phyloP scores from a whole-genome alignment of 306 rosid genomes.

The Acmispon strigosus region DNA sequence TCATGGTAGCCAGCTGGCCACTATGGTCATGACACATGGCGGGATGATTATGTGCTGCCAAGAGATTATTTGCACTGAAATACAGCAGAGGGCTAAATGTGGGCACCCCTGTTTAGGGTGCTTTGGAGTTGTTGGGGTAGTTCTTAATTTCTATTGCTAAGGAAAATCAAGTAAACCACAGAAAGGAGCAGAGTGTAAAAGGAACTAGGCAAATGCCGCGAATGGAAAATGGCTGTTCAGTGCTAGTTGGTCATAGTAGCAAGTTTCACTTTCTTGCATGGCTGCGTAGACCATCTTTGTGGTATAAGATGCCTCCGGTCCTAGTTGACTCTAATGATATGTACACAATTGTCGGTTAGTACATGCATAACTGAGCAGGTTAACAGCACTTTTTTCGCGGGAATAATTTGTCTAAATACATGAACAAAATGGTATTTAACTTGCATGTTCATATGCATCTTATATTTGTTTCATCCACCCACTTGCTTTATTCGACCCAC shows the following conservation, averaged over 20 bases:
- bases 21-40: not conserved
- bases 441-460: conserved; percentile 10
- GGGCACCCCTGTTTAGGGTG: not conserved
- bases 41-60: not conserved
- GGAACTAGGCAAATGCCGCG: not conserved
- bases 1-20: not conserved
- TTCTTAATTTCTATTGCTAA: not conserved
- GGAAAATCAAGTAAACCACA: not conserved
- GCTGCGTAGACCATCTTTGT: not conserved
- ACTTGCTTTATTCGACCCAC: not conserved
- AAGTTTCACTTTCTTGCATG: not conserved
- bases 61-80: not conserved
- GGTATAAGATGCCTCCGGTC: not conserved
- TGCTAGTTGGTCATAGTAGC: not conserved
- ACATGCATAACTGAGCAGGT: too few species aligned
- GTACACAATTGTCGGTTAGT: too few species aligned
- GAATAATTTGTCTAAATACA: too few species aligned
- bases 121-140: not conserved
- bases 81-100: not conserved
- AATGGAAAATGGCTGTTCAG: not conserved
- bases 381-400: too few species aligned
- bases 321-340: not conserved
- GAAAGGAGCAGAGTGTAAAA: not conserved
- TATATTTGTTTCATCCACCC: not conserved
- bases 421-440: too few species aligned